phyloP scores from a whole-genome alignment of 805 yeast species.

The Saturnispora besseyi region DNA sequence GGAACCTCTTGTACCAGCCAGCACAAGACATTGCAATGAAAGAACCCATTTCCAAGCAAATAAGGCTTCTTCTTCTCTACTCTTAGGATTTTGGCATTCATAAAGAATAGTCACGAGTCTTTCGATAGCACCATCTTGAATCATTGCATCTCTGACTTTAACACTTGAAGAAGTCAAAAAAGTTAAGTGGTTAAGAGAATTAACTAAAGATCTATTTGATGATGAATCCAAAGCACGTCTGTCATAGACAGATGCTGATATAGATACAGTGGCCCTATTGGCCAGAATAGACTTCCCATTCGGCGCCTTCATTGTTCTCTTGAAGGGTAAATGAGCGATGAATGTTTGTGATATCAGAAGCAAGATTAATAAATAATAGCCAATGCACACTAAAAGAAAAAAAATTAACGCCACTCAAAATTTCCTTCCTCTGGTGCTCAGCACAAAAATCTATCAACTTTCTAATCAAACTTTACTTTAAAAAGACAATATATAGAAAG shows the following conservation, averaged over 20 bases:
- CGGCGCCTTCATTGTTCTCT: conserved; percentile 67
- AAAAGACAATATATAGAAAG: neutral
- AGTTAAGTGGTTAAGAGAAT: conserved; percentile 83
- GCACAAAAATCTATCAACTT: neutral
- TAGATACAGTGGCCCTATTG: conserved; percentile 87
- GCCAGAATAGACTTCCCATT: conserved; percentile 69
- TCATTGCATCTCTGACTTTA: conserved; percentile 82
- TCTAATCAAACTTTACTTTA: neutral
- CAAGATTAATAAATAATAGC: neutral
- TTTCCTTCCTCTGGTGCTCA: neutral
- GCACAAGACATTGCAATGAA: conserved; percentile 84
- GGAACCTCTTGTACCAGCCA: conserved; percentile 88
- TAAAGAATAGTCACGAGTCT: conserved; percentile 77
- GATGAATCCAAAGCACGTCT: conserved; percentile 88
- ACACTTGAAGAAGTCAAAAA: conserved; percentile 78
- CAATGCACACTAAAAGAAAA: no score
- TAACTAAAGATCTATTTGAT: conserved; percentile 80
- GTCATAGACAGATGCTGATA: conserved; percentile 83
- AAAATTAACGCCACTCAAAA: neutral
- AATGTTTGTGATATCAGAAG: neutral
- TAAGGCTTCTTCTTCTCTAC: conserved; percentile 38
- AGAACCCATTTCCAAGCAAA: conserved; percentile 96
- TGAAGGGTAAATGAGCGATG: neutral
- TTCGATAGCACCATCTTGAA: conserved; percentile 87
- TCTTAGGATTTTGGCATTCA: conserved; percentile 49